Evolutionary conservation across 106 monocot species (phyloP).

Genomic region (Platanthera zijinensis): DNA sequence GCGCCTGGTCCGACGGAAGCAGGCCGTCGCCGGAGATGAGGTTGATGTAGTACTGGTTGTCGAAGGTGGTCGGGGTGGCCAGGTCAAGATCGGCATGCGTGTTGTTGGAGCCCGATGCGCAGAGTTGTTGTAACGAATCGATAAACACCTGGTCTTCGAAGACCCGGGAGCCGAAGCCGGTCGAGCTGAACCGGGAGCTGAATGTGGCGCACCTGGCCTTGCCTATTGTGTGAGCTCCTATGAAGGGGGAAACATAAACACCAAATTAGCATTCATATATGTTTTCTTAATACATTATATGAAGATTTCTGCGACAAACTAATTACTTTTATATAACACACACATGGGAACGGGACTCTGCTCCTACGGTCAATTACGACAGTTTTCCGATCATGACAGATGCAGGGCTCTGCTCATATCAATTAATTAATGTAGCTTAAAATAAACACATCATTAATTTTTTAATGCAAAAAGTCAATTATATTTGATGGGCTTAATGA

Average conservation of each 20-base stretch:
- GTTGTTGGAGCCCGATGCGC: constrained; percentile 35
- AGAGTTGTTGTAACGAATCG: constrained; percentile 66
- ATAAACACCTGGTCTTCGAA: constrained; percentile 34
- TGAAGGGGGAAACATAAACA: not conserved
- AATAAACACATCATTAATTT: too few species aligned
- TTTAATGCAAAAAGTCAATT: too few species aligned
- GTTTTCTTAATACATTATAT: too few species aligned
- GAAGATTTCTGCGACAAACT: too few species aligned
- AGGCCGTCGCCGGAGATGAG: constrained; percentile 66
- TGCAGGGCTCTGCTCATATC: too few species aligned
- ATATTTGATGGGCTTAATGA: too few species aligned
- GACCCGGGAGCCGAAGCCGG: not conserved
- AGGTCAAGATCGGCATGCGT: constrained; percentile 60
- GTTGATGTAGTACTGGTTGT: constrained; percentile 94
- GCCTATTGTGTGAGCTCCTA: constrained; percentile 89
- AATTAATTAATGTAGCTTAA: too few species aligned
- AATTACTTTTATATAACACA: too few species aligned
- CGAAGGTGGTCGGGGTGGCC: constrained; percentile 66
- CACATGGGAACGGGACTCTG: too few species aligned
- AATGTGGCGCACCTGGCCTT: constrained; percentile 73
- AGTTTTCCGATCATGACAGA: too few species aligned
- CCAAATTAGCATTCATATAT: too few species aligned
- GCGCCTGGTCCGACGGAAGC: constrained; percentile 63
- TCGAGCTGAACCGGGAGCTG: constrained; percentile 39
- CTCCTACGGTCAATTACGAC: too few species aligned